phyloP scores from a whole-genome alignment of 768 basidiomycete genomes.

The Chalciporus piperatus region DNA sequence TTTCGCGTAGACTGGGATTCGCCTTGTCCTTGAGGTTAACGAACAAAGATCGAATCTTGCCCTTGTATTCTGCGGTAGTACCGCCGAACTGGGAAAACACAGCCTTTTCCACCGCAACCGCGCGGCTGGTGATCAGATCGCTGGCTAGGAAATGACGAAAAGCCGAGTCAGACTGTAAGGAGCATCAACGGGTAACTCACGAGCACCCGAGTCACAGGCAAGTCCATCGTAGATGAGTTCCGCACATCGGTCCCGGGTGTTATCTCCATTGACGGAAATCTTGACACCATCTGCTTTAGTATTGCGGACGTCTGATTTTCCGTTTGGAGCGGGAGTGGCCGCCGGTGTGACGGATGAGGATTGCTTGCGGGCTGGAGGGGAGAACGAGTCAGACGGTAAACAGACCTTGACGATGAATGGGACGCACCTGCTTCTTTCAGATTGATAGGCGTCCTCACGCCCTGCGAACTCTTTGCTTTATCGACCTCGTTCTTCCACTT shows the following conservation, averaged over 20 bases:
- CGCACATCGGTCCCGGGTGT: constrained; percentile 81
- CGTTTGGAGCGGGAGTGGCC: constrained; percentile 28
- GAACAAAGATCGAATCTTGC: constrained; percentile 83
- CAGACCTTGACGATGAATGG: not conserved
- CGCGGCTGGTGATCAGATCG: constrained; percentile 63
- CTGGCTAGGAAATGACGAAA: constrained; percentile 44
- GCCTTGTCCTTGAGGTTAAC: constrained; percentile 95
- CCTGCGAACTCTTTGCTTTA: constrained; percentile 46
- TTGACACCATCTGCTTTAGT: constrained; percentile 72
- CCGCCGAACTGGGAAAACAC: constrained; percentile 47
- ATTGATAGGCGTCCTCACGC: constrained; percentile 13
- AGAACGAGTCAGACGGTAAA: constrained; percentile 2
- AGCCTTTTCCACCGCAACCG: constrained; percentile 68
- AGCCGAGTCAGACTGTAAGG: constrained; percentile 5
- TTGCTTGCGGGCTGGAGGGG: constrained; percentile 28
- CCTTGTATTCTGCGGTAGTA: constrained; percentile 54
- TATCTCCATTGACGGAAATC: constrained; percentile 56
- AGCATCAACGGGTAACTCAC: constrained; percentile 48
- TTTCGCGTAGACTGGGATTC: constrained; percentile 83
- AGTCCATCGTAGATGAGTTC: constrained; percentile 92
- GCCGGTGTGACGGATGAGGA: constrained; percentile 41
- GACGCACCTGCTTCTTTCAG: constrained; percentile 36
- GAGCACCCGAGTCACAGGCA: constrained; percentile 79
- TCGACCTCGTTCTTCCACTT: constrained; percentile 91
- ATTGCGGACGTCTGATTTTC: constrained; percentile 44